These are phyloP conservation scores for Plasmodium relictum DNA, from an alignment of 169 alveolate genomes.

Conservation along the genomic window DNA sequence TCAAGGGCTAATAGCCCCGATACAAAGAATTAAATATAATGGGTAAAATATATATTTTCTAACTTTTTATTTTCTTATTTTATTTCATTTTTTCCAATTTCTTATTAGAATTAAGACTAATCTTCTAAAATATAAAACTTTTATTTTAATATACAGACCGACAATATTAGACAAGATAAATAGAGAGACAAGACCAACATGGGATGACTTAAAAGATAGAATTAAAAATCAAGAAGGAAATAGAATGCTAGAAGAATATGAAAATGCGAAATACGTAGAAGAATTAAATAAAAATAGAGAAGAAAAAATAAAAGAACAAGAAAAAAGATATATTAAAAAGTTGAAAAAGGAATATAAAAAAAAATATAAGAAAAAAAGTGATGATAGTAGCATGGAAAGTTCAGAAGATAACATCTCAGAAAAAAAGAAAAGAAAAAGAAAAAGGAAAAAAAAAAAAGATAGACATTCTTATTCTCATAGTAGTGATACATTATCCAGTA, in stretches of 20 bases:
- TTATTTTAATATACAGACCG: constrained; percentile 29
- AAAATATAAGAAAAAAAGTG: constrained; percentile 42
- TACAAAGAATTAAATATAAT: constrained; percentile 68
- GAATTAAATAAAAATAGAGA: constrained; percentile 68
- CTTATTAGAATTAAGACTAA: not conserved
- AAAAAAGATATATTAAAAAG: constrained; percentile 75
- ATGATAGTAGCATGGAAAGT: constrained; percentile 24
- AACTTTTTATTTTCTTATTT: not conserved
- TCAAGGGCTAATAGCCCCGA: constrained; percentile 78
- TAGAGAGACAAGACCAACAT: constrained; percentile 75
- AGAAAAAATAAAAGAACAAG: constrained; percentile 75
- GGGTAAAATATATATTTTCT: constrained; percentile 51
- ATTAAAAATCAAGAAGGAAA: constrained; percentile 73
- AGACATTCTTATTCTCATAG: constrained; percentile 13
- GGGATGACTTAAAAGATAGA: constrained; percentile 75
- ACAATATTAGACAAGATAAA: constrained; percentile 72
- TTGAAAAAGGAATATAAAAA: constrained; percentile 72
- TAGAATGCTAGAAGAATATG: constrained; percentile 74
- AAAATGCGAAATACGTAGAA: constrained; percentile 62
- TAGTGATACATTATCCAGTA: constrained; percentile 19
- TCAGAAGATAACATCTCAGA: constrained; percentile 34
- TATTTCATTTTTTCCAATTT: not conserved
- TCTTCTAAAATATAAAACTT: not conserved
- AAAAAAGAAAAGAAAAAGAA: constrained; percentile 30
- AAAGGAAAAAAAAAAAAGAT: constrained; percentile 32